Conservation (phyloP, 768 basidiomycete genomes). For the Hygrophorus russula region DNA sequence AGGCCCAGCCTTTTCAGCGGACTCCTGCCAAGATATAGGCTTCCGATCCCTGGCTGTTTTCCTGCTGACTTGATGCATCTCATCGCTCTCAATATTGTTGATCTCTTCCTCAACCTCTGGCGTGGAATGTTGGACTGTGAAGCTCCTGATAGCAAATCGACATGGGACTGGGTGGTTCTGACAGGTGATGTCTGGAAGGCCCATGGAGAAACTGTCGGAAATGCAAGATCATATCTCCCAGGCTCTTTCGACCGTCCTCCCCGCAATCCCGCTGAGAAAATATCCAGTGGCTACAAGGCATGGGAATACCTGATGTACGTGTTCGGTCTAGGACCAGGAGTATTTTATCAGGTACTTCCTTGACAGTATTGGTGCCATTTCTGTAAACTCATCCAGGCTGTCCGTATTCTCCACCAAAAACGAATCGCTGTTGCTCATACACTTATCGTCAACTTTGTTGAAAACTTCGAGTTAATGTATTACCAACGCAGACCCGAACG, state of each 20-base stretch:
- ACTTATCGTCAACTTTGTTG: constrained; percentile 5
- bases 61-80: constrained; percentile 33
- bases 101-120: constrained; percentile 25
- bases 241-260: constrained; percentile 23
- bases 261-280: too few species aligned
- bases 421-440: not conserved
- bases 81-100: constrained; percentile 21
- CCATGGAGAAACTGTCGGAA: constrained; percentile 18
- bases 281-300: constrained; percentile 13
- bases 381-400: constrained; percentile 10
- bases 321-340: constrained; percentile 8
- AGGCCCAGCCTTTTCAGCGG: too few species aligned
- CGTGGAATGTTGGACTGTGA: constrained; percentile 18
- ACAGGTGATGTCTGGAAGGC: constrained; percentile 12
- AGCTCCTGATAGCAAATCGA: constrained; percentile 2
- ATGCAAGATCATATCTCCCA: constrained; percentile 14
- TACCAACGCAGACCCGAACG: constrained; percentile 2
- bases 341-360: constrained; percentile 7
- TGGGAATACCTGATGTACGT: constrained; percentile 9
- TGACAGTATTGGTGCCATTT: constrained; percentile 7
- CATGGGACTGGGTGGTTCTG: constrained; percentile 16
- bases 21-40: too few species aligned
- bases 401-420: constrained; percentile 6
- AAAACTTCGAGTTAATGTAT: constrained; percentile 6
- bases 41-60: constrained; percentile 25